Conservation (phyloP, 2,329 filamentous ascomycete species). For the Microcyclospora pomicola region DNA sequence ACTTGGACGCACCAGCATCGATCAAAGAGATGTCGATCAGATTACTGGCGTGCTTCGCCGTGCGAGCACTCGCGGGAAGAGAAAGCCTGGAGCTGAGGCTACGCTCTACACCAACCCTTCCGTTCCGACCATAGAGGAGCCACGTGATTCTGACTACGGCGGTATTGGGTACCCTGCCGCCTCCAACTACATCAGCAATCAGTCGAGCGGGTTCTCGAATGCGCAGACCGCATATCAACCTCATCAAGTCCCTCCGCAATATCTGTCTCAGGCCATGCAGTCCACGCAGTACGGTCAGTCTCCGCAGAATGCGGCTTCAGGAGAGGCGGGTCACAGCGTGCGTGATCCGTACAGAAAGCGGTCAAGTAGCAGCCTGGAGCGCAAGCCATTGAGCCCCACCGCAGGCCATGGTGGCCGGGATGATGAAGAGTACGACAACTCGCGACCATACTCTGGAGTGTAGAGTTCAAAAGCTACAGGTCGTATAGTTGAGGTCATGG, state of each 20-base stretch:
- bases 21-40: slow-evolving; percentile 33
- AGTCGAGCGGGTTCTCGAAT: slow-evolving; percentile 4
- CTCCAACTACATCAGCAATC: not conserved
- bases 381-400: slow-evolving; percentile 4
- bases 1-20: slow-evolving; percentile 27
- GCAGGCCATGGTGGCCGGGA: not conserved
- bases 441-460: slow-evolving; percentile 9
- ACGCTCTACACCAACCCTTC: too few relatives aligned
- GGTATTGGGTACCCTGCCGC: not conserved
- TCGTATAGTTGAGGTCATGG: too few relatives aligned
- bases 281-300: not conserved
- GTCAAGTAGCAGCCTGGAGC: slow-evolving; percentile 2
- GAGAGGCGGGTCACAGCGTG: not conserved
- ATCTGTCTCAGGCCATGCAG: not conserved
- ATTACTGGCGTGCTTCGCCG: slow-evolving; percentile 32
- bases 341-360: slow-evolving; percentile 5
- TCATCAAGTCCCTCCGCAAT: not conserved
- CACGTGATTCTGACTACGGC: not conserved
- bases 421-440: slow-evolving; percentile 2
- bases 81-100: slow-evolving; percentile 18
- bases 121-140: slow-evolving; percentile 17
- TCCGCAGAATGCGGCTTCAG: not conserved
- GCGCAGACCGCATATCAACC: slow-evolving; percentile 2
- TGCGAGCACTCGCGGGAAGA: slow-evolving; percentile 31
- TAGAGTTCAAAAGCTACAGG: not conserved